Base-by-base conservation (phyloP, 768 basidiomycete genomes). In the Tulasnella sp. region DNA sequence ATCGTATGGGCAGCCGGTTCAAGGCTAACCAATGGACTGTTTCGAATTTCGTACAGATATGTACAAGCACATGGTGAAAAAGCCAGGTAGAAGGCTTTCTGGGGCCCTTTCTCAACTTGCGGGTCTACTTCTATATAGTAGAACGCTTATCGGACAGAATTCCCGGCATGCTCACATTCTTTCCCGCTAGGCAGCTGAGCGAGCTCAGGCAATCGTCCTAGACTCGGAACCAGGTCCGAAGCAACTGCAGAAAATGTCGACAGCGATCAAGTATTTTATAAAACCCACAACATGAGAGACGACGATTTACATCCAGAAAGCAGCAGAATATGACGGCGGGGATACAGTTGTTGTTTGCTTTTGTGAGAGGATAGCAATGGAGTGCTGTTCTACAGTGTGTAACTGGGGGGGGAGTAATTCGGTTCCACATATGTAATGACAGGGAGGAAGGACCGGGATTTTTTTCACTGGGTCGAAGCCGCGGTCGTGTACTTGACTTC, bases 21-120 rank as follows among this genome's bases (percentile, higher is more conserved):
- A 92, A 88, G 82, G 93, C 98, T 81, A 95, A 97, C 84, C 92
- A 94, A 83, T 91, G 92, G 69, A 94, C 98, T 83, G 92, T 95
- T 71, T 91, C 93, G 80, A 92, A 92, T 80, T 89, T 92, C 61
- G 89, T 93, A 82, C 97, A n/a, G n/a, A n/a, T n/a, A n/a, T n/a
- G n/a, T n/a, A 97, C 83, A 86, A 97, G 46, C 96, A 98, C 84
- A 87, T 94, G 44, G 95, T 95, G 79, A 96, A 95, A 85, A 89
- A 92, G 9, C 84, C 90, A 4, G 91, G 44, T 96, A 46, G 91
- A 86, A 84, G 92, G 96, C 94, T 81, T 81, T 79, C 13, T 15
- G 13, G 9, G 42, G 42, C 42, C 42, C 3, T 42, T 42, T 42
- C 42, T 42, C 42, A 15, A 42, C 7, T 15, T 42, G 42, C 42